phyloP scores from a whole-genome alignment of 768 basidiomycete genomes.

The Tephrocybe sp. region DNA sequence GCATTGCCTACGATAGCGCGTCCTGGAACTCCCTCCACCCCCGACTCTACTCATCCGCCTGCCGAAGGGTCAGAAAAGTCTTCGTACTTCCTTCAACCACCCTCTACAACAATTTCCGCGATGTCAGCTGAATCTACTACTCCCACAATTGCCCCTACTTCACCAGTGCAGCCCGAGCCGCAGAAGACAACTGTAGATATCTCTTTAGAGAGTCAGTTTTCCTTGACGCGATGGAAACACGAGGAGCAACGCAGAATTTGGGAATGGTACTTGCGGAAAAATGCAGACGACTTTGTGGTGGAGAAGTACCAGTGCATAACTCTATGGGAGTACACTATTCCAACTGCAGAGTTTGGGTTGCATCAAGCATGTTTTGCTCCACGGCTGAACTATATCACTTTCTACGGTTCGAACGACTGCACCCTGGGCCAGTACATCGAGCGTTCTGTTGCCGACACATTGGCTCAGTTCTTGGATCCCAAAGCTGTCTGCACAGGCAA shows the following conservation, averaged over 20 bases:
- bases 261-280: slow-evolving; percentile 94
- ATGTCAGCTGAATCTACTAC: slow-evolving; percentile 8
- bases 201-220: slow-evolving; percentile 67
- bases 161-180: slow-evolving; percentile 35
- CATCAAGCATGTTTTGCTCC: slow-evolving; percentile 82
- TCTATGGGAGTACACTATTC: slow-evolving; percentile 79
- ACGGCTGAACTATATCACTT: slow-evolving; percentile 68
- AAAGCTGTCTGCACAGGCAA: slow-evolving; percentile 82
- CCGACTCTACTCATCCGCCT: slow-evolving; percentile 22
- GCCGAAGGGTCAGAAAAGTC: slow-evolving; percentile 31
- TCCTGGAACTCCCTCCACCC: slow-evolving; percentile 35
- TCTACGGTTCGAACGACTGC: slow-evolving; percentile 91
- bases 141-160: slow-evolving; percentile 19
- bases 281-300: slow-evolving; percentile 82
- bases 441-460: slow-evolving; percentile 64
- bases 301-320: slow-evolving; percentile 92
- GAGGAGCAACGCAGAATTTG: slow-evolving; percentile 88
- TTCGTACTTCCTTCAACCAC: slow-evolving; percentile 31
- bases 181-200: slow-evolving; percentile 73
- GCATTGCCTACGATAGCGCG: slow-evolving; percentile 38
- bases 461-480: slow-evolving; percentile 69
- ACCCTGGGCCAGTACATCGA: slow-evolving; percentile 95
- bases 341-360: slow-evolving; percentile 61
- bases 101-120: slow-evolving; percentile 21
- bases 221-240: slow-evolving; percentile 73